Conservation (phyloP, 2,329 filamentous ascomycete genomes). For the Fusarium verrucosum region DNA sequence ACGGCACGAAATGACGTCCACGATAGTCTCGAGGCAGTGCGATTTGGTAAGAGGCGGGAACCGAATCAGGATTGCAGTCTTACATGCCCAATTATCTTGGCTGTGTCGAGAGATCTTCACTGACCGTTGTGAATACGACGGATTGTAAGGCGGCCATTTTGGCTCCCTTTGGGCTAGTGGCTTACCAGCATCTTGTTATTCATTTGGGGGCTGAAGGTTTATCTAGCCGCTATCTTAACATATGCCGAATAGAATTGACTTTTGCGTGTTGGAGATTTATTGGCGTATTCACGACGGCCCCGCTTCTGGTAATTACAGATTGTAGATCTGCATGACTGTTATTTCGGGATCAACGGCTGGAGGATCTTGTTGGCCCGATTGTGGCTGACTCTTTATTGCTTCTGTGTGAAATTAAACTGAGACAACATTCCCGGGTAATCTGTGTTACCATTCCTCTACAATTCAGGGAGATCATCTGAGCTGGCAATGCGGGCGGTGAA, state of each 20-base stretch:
- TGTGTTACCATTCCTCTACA: too few species aligned
- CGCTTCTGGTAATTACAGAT: background rate
- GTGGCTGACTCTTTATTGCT: too few species aligned
- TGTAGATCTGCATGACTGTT: background rate
- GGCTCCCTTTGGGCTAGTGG: background rate
- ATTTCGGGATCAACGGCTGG: background rate
- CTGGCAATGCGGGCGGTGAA: too few species aligned
- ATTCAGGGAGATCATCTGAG: too few species aligned
- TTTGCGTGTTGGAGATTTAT: background rate
- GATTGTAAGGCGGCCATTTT: background rate
- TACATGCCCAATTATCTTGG: too few species aligned
- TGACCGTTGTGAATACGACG: background rate
- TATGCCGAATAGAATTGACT: background rate
- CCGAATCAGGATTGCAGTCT: too few species aligned
- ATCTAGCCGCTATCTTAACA: conserved; percentile 17
- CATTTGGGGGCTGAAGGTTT: conserved; percentile 6
- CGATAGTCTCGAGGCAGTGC: background rate
- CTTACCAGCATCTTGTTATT: background rate
- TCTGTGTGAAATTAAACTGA: too few species aligned
- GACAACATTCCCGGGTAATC: background rate
- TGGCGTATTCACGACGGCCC: background rate
- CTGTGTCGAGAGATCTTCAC: too few species aligned
- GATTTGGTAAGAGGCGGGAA: background rate
- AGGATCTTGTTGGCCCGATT: too few species aligned
- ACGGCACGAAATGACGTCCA: conserved; percentile 1